phyloP scores from a whole-genome alignment of 805 yeast species.

The Candida hungchunana region DNA sequence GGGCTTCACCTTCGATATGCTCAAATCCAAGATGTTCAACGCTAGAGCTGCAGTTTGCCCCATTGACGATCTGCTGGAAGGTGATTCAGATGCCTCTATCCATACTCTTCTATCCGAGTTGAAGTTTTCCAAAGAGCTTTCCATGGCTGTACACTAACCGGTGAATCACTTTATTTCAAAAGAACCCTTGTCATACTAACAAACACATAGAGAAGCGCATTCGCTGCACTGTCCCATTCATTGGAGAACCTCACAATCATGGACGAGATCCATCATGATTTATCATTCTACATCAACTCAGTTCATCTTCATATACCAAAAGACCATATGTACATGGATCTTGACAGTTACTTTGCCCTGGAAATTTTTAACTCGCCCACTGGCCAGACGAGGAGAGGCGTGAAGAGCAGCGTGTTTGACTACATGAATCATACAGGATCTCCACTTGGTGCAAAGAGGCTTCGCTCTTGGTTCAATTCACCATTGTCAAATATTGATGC shows the following conservation, averaged over 20 bases:
- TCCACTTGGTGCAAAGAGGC: conserved; percentile 26
- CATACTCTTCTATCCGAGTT: conserved; percentile 7
- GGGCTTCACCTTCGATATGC: conserved; percentile 7
- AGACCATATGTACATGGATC: conserved; percentile 26
- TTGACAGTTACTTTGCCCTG: conserved; percentile 27
- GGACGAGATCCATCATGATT: conserved; percentile 1
- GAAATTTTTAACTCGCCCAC: conserved; percentile 20
- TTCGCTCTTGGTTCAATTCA: conserved; percentile 32
- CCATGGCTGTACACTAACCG: conserved; percentile 12
- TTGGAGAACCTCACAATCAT: conserved; percentile 5
- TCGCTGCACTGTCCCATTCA: conserved; percentile 4
- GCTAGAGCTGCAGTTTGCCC: background rate
- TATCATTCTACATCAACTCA: conserved; percentile 2
- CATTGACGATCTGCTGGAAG: conserved; percentile 5
- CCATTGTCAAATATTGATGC: conserved; percentile 29
- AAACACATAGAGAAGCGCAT: conserved; percentile 3
- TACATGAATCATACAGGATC: conserved; percentile 27
- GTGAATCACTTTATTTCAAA: background rate
- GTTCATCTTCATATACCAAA: conserved; percentile 4
- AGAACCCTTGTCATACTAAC: background rate
- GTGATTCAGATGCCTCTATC: background rate
- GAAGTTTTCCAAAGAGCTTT: conserved; percentile 3
- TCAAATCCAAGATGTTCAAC: conserved; percentile 8
- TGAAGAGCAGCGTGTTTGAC: conserved; percentile 17
- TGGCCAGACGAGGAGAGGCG: conserved; percentile 8